Conservation (phyloP, 441 rosid species). For the Brassica hybrid region DNA sequence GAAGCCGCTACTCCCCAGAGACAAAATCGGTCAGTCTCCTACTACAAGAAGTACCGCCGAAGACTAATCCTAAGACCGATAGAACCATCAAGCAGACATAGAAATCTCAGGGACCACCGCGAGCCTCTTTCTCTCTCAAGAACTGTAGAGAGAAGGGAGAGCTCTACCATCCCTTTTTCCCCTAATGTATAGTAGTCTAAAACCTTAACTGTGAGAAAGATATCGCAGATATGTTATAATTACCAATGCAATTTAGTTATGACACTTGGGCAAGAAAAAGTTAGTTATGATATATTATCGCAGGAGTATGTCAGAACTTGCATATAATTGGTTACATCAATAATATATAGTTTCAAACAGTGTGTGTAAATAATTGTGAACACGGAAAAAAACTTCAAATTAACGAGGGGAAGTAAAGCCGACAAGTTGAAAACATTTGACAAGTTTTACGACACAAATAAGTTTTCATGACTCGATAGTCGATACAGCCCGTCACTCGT, state of each 20-base stretch:
- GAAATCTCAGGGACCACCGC: too few relatives aligned
- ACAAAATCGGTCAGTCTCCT: too few relatives aligned
- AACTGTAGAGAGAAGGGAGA: too few relatives aligned
- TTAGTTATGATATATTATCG: too few relatives aligned
- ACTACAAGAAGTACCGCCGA: too few relatives aligned
- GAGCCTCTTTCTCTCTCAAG: too few relatives aligned
- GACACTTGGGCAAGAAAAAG: neutral
- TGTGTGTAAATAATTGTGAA: neutral
- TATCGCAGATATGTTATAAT: neutral
- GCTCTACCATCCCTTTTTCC: too few relatives aligned
- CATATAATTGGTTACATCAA: neutral
- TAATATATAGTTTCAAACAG: neutral
- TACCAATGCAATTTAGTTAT: neutral
- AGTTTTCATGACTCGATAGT: too few relatives aligned
- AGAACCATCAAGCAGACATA: too few relatives aligned
- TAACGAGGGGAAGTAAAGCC: neutral
- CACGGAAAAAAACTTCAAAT: neutral
- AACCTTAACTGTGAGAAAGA: neutral
- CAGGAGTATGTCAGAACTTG: neutral
- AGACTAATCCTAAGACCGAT: too few relatives aligned
- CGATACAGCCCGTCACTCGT: neutral
- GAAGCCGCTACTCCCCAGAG: too few relatives aligned
- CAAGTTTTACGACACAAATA: neutral
- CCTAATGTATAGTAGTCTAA: neutral
- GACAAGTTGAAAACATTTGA: conserved; percentile 20